Conservation (phyloP, 108 stramenopile species). For the Skeletonema grethae region DNA sequence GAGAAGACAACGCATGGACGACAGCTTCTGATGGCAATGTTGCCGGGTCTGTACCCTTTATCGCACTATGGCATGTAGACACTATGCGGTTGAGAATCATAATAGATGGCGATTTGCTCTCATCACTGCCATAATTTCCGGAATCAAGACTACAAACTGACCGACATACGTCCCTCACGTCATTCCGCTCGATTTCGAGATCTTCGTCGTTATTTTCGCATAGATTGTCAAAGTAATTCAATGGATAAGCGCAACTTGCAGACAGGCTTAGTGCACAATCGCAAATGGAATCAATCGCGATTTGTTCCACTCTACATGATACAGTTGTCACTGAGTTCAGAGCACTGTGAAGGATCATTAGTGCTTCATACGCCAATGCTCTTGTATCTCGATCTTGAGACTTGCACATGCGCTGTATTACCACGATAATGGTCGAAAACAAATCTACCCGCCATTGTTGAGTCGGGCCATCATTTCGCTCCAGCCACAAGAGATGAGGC, state of each 20-base stretch:
- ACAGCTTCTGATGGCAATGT: constrained; percentile 60
- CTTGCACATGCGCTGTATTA: constrained; percentile 58
- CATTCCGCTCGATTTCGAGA: constrained; percentile 83
- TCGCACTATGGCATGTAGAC: constrained; percentile 28
- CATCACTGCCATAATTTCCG: constrained; percentile 7
- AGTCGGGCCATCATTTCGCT: constrained; percentile 26
- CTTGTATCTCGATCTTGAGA: constrained; percentile 53
- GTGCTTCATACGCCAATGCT: constrained; percentile 67
- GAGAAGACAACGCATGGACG: constrained; percentile 73
- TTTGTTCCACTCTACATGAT: constrained; percentile 24
- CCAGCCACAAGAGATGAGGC: constrained; percentile 62
- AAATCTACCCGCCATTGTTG: constrained; percentile 32
- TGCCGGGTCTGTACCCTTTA: constrained; percentile 15
- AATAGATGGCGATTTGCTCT: constrained; percentile 32
- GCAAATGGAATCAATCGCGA: constrained; percentile 44
- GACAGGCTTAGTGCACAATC: constrained; percentile 63
- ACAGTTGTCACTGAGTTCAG: constrained; percentile 32
- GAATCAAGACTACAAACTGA: constrained; percentile 49
- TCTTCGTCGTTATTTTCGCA: constrained; percentile 71
- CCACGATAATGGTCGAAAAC: constrained; percentile 40
- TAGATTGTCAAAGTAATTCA: constrained; percentile 65
- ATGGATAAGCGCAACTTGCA: constrained; percentile 66
- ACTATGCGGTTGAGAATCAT: constrained; percentile 38
- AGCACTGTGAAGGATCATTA: constrained; percentile 59
- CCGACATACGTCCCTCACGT: constrained; percentile 77